Percentiles rank a stretch among this genome's conserved stretches.
These are phyloP conservation scores for Takashimella koratensis DNA, from an alignment of 1,284 basidiomycete genomes.

Conservation along the genomic window DNA sequence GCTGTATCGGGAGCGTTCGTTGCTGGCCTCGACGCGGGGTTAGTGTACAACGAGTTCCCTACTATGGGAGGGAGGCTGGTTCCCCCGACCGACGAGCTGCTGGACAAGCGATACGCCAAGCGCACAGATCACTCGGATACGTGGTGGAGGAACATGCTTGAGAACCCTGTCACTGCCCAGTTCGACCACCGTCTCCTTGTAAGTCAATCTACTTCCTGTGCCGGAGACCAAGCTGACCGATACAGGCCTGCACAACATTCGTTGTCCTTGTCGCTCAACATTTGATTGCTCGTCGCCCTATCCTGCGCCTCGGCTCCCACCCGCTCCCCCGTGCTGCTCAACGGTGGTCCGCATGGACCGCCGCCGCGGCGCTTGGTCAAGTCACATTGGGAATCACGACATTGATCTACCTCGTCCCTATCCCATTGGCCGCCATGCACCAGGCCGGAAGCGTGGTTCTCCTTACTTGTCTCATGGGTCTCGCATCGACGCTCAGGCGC, in stretches of 20 bases:
- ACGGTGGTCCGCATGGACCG: constrained; percentile 63
- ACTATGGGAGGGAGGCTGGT: constrained; percentile 85
- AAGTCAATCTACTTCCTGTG: constrained; percentile 36
- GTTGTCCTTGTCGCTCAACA: constrained; percentile 64
- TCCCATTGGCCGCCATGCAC: constrained; percentile 86
- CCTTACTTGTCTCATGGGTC: constrained; percentile 76
- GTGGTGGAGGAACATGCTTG: constrained; percentile 91
- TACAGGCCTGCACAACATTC: constrained; percentile 78
- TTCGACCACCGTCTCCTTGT: constrained; percentile 92
- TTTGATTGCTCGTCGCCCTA: constrained; percentile 56
- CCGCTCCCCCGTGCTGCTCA: constrained; percentile 66
- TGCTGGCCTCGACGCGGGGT: constrained; percentile 92
- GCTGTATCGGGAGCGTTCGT: constrained; percentile 90
- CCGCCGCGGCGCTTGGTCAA: constrained; percentile 81
- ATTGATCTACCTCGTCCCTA: constrained; percentile 87
- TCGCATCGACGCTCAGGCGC: constrained; percentile 67
- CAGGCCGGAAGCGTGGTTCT: constrained; percentile 91
- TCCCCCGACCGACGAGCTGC: constrained; percentile 79
- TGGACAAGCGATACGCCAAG: constrained; percentile 71
- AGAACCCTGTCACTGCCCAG: constrained; percentile 97
- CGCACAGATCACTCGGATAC: constrained; percentile 64
- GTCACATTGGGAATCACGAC: constrained; percentile 87
- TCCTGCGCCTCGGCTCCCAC: constrained; percentile 51
- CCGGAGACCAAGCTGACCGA: not conserved
- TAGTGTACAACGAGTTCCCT: constrained; percentile 97